These are phyloP conservation scores for Chimonanthus praecox DNA, from an alignment of 164 flowering plant species.

Conservation along the genomic window DNA sequence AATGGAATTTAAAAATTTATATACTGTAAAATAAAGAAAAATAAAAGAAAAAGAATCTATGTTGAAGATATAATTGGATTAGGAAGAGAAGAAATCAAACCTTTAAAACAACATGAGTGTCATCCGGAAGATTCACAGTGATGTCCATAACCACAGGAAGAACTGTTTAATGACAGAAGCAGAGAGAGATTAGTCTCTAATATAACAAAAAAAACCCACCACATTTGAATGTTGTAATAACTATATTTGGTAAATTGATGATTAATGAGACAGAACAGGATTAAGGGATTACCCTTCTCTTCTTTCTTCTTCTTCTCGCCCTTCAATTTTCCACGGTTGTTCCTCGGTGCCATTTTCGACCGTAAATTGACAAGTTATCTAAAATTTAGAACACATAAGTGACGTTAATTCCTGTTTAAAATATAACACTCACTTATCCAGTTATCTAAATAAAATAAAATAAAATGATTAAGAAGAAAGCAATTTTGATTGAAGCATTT, in stretches of 20 bases:
- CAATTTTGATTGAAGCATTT: neutral
- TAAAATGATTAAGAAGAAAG: neutral
- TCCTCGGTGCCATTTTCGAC: slow-evolving; percentile 76
- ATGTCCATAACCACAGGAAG: slow-evolving; percentile 88
- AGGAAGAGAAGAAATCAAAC: slow-evolving; percentile 26
- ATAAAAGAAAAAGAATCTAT: too few species aligned
- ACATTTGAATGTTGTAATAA: too few species aligned
- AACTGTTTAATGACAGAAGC: slow-evolving; percentile 33
- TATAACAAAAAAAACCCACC: neutral
- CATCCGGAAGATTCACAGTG: slow-evolving; percentile 80
- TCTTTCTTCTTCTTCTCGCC: slow-evolving; percentile 97
- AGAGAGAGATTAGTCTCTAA: neutral
- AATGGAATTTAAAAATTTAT: too few species aligned
- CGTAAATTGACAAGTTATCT: slow-evolving; percentile 4
- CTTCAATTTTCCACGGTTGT: slow-evolving; percentile 72
- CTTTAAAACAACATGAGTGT: slow-evolving; percentile 67
- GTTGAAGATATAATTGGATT: too few species aligned
- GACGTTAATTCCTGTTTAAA: neutral
- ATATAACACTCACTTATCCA: neutral
- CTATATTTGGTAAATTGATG: neutral
- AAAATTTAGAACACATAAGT: slow-evolving; percentile 2
- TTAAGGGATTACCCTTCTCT: slow-evolving; percentile 63
- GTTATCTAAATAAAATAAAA: neutral
- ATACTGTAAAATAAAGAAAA: too few species aligned
- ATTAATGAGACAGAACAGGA: neutral